phyloP scores from a whole-genome alignment of 1,284 basidiomycete genomes.

The Marasmius fiardii region DNA sequence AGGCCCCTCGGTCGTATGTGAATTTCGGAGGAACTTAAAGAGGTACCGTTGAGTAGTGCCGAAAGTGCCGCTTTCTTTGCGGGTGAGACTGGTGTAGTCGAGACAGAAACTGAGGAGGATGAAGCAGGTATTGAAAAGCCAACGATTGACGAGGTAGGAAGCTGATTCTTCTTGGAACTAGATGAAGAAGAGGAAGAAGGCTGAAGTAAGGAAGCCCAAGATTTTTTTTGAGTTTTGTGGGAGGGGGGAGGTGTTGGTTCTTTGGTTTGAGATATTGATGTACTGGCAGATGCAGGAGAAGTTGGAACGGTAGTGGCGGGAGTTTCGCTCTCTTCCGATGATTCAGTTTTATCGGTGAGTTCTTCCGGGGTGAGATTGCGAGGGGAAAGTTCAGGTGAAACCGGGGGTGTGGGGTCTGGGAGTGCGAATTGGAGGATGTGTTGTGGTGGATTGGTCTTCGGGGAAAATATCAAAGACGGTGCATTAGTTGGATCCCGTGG shows the following conservation, averaged over 20 bases:
- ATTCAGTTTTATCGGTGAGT: slow-evolving; percentile 35
- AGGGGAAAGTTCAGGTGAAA: slow-evolving; percentile 25
- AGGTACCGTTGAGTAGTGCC: slow-evolving; percentile 41
- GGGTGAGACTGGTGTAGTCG: slow-evolving; percentile 25
- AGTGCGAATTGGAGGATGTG: slow-evolving; percentile 51
- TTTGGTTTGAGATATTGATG: slow-evolving; percentile 44
- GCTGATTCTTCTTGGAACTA: slow-evolving; percentile 13
- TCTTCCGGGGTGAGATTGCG: slow-evolving; percentile 27
- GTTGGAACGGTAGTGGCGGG: slow-evolving; percentile 31
- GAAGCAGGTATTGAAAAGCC: slow-evolving; percentile 64
- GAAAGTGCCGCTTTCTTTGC: slow-evolving; percentile 46
- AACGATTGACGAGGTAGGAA: slow-evolving; percentile 63
- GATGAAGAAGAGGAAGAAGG: slow-evolving; percentile 28
- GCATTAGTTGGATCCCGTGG: slow-evolving; percentile 58
- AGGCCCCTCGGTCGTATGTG: slow-evolving; percentile 69
- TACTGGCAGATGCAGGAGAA: slow-evolving; percentile 58
- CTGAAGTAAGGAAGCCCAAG: slow-evolving; percentile 76
- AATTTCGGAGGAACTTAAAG: slow-evolving; percentile 19
- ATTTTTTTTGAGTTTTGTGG: slow-evolving; percentile 48
- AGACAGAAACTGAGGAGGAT: slow-evolving; percentile 18
- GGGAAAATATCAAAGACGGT: slow-evolving; percentile 66
- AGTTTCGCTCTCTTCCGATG: slow-evolving; percentile 31
- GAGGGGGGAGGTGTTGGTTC: slow-evolving; percentile 27
- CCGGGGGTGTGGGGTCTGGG: slow-evolving; percentile 40
- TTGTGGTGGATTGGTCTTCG: slow-evolving; percentile 53